phyloP scores from a whole-genome alignment of 345 rosid species.

The Balakata baccata region DNA sequence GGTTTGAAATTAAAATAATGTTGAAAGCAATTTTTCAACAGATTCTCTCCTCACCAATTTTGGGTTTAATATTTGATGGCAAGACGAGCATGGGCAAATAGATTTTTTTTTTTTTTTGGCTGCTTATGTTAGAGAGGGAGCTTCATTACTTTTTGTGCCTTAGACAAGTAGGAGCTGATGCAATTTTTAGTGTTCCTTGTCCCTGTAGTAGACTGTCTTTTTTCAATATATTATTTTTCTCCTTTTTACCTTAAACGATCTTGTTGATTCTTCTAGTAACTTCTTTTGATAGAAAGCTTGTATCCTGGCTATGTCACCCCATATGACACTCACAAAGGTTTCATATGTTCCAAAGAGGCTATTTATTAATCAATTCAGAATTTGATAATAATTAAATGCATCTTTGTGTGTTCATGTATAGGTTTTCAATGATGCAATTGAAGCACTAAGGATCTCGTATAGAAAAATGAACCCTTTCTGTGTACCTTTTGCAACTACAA shows the following conservation, averaged over 20 bases:
- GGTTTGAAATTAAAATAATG: slow-evolving; percentile 1
- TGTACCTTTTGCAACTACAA: slow-evolving; percentile 93
- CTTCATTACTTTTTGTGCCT: neutral
- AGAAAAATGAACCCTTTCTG: slow-evolving; percentile 94
- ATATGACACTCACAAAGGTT: neutral
- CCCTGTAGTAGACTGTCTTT: neutral
- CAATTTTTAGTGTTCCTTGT: neutral
- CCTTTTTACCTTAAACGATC: neutral
- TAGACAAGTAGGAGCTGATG: neutral
- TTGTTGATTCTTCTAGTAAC: neutral
- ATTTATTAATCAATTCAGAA: neutral
- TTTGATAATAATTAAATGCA: neutral
- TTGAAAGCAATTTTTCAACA: neutral
- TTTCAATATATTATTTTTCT: neutral
- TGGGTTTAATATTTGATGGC: neutral
- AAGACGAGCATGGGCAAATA: neutral
- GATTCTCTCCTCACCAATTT: neutral
- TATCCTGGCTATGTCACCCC: neutral
- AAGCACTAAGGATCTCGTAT: slow-evolving; percentile 83
- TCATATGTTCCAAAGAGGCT: neutral
- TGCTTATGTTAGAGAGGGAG: neutral
- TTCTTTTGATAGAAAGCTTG: neutral
- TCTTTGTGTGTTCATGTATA: slow-evolving; percentile 25
- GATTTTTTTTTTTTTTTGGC: neutral
- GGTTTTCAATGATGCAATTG: slow-evolving; percentile 89